A percentile compares a stretch with the other conserved stretches of the same genome.
Conservation (phyloP, 345 rosid species). For the Sapria himalayana region DNA sequence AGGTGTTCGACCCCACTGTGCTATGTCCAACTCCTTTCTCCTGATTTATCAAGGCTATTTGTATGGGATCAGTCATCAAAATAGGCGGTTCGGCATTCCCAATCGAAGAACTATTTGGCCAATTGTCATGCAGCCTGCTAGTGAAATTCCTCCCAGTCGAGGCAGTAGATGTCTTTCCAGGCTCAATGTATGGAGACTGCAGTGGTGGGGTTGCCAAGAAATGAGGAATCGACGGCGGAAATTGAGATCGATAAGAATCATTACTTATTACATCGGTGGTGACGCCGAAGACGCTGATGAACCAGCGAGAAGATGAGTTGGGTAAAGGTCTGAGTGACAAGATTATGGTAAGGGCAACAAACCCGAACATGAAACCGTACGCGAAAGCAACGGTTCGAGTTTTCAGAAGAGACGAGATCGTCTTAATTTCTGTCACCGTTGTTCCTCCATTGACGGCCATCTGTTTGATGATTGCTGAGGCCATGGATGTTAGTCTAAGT, state of each 20-base stretch:
- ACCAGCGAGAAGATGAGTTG: constrained; percentile 11
- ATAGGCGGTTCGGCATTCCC: constrained; percentile 1
- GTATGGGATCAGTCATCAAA: background rate
- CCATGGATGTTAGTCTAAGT: too few species aligned
- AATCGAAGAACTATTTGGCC: constrained; percentile 1
- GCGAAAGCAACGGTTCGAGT: constrained; percentile 7
- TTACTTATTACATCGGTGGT: too few species aligned
- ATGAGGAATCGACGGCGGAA: constrained; percentile 8
- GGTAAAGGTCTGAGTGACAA: constrained; percentile 5
- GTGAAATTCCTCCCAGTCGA: constrained; percentile 6
- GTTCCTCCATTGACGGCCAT: too few species aligned
- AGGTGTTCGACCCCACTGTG: too few species aligned
- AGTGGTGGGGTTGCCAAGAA: constrained; percentile 9
- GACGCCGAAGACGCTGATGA: constrained; percentile 6
- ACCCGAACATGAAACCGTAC: constrained; percentile 9
- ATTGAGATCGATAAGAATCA: constrained; percentile 8
- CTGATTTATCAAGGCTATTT: background rate
- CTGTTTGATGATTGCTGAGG: too few species aligned
- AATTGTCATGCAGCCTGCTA: background rate
- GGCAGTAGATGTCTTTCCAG: constrained; percentile 2
- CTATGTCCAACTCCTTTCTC: background rate
- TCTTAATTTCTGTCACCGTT: too few species aligned
- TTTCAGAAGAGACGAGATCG: too few species aligned
- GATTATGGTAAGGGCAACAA: constrained; percentile 5
- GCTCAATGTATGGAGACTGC: too few species aligned